Conservation (phyloP, 192 early-diverging fungal species). For the Haplosporangium gracile region DNA sequence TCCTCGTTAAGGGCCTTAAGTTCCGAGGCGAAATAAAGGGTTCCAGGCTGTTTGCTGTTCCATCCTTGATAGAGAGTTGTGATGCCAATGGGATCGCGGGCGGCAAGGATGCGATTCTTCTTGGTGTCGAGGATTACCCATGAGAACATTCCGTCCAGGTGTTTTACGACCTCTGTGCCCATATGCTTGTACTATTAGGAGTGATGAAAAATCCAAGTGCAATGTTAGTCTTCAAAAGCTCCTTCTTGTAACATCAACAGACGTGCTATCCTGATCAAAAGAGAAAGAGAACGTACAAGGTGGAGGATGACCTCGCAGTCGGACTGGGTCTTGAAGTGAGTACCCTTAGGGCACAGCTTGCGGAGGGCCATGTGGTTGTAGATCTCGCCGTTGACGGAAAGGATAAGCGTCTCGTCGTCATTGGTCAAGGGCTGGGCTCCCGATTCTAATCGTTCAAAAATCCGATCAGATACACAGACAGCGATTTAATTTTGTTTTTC, state of each 20-base stretch:
- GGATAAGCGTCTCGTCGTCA: slow-evolving; percentile 88
- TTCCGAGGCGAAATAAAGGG: slow-evolving; percentile 94
- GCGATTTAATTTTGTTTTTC: slow-evolving; percentile 2
- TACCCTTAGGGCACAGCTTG: slow-evolving; percentile 76
- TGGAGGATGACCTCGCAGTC: slow-evolving; percentile 98
- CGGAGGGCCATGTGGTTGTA: slow-evolving; percentile 96
- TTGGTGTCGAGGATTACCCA: slow-evolving; percentile 92
- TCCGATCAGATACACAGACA: neutral
- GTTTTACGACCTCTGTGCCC: slow-evolving; percentile 82
- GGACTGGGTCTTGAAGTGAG: slow-evolving; percentile 94
- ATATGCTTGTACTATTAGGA: slow-evolving; percentile 83
- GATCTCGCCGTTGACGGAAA: slow-evolving; percentile 98
- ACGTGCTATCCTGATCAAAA: too few species aligned
- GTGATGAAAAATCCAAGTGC: neutral
- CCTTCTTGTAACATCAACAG: too few species aligned
- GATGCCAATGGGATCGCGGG: slow-evolving; percentile 98
- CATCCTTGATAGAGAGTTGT: slow-evolving; percentile 98
- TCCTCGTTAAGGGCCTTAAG: slow-evolving; percentile 97
- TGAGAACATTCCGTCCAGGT: slow-evolving; percentile 97
- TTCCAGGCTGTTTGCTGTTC: slow-evolving; percentile 83
- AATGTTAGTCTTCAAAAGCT: neutral
- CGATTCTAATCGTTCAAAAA: slow-evolving; percentile 66
- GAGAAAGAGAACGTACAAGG: slow-evolving; percentile 68
- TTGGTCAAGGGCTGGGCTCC: slow-evolving; percentile 98
- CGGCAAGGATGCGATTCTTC: slow-evolving; percentile 86